A percentile compares a stretch with the other conserved stretches of the same genome.
Evolutionary conservation across 495 filamentous ascomycete species (phyloP).

Genomic region (Aspergillus steynii): DNA sequence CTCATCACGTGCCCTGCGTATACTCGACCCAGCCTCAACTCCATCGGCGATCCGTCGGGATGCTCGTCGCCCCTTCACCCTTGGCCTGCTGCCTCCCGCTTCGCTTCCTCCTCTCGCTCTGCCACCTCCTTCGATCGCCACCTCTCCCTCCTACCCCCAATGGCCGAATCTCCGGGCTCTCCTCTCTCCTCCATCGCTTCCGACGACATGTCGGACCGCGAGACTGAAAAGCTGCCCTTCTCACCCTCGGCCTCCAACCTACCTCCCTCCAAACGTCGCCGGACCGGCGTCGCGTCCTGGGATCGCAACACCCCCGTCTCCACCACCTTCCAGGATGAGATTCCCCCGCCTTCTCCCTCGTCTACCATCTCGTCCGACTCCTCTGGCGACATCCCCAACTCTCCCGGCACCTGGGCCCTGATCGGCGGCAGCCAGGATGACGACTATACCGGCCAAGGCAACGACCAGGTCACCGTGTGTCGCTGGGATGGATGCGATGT

Average conservation of each 20-base stretch:
- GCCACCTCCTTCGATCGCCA: constrained; percentile 2
- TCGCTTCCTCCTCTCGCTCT: background rate
- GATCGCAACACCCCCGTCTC: constrained; percentile 52
- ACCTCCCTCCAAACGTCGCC: constrained; percentile 54
- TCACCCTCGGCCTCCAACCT: constrained; percentile 45
- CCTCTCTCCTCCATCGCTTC: constrained; percentile 53
- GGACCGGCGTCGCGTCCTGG: constrained; percentile 49
- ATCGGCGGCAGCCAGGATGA: constrained; percentile 63
- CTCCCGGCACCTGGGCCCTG: constrained; percentile 42
- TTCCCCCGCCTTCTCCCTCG: constrained; percentile 42
- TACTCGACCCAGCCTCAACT: constrained; percentile 20
- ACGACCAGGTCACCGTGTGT: constrained; percentile 86
- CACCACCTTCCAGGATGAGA: constrained; percentile 39
- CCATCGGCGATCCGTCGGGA: background rate
- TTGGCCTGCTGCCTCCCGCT: constrained; percentile 1
- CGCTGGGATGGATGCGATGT: constrained; percentile 83
- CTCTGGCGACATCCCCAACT: constrained; percentile 69
- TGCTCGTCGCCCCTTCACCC: constrained; percentile 6
- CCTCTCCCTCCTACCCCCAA: constrained; percentile 18
- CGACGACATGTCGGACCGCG: constrained; percentile 49
- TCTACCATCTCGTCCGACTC: constrained; percentile 82
- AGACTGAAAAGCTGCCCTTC: constrained; percentile 48
- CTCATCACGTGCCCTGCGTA: constrained; percentile 31
- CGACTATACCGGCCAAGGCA: constrained; percentile 72
- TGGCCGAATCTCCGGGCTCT: constrained; percentile 52